Evolutionary conservation across 352 stramenopile genomes (phyloP).

Genomic region (Phytophthora tentaculata): DNA sequence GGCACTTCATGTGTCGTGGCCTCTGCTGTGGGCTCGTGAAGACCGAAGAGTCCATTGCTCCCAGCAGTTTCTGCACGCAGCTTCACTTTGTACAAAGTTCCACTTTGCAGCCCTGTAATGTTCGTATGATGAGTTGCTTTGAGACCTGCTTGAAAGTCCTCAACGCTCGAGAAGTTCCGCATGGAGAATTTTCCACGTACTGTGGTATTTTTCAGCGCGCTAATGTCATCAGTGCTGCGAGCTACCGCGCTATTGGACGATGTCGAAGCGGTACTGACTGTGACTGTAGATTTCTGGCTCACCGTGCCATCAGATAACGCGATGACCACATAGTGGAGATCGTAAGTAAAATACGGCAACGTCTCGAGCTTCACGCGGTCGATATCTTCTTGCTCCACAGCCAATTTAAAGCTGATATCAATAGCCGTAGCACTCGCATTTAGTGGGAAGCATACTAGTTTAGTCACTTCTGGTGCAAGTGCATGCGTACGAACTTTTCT

Average conservation of each 20-base stretch:
- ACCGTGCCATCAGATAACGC: slow-evolving; percentile 22
- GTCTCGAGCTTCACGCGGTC: slow-evolving; percentile 28
- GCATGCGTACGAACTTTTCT: slow-evolving; percentile 60
- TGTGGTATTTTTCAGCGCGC: slow-evolving; percentile 15
- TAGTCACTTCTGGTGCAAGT: slow-evolving; percentile 49
- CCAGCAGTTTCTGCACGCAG: slow-evolving; percentile 55
- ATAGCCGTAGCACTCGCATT: slow-evolving; percentile 55
- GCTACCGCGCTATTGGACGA: neutral
- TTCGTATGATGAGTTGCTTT: slow-evolving; percentile 35
- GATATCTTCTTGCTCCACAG: slow-evolving; percentile 52
- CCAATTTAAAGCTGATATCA: slow-evolving; percentile 46
- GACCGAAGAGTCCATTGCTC: slow-evolving; percentile 62
- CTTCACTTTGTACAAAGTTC: slow-evolving; percentile 51
- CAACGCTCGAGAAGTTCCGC: slow-evolving; percentile 43
- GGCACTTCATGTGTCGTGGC: slow-evolving; percentile 58
- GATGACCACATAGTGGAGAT: slow-evolving; percentile 60
- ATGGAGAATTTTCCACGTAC: slow-evolving; percentile 39
- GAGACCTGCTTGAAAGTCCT: slow-evolving; percentile 38
- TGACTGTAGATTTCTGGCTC: slow-evolving; percentile 24
- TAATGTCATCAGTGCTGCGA: slow-evolving; percentile 32
- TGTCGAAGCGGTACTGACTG: slow-evolving; percentile 8
- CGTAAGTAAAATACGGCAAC: slow-evolving; percentile 52
- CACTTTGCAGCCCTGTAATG: slow-evolving; percentile 52
- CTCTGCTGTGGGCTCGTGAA: slow-evolving; percentile 21
- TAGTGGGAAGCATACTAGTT: slow-evolving; percentile 29